These are phyloP conservation scores for Fusarium sp. DNA, from an alignment of 2,329 filamentous ascomycete genomes.

Conservation along the genomic window DNA sequence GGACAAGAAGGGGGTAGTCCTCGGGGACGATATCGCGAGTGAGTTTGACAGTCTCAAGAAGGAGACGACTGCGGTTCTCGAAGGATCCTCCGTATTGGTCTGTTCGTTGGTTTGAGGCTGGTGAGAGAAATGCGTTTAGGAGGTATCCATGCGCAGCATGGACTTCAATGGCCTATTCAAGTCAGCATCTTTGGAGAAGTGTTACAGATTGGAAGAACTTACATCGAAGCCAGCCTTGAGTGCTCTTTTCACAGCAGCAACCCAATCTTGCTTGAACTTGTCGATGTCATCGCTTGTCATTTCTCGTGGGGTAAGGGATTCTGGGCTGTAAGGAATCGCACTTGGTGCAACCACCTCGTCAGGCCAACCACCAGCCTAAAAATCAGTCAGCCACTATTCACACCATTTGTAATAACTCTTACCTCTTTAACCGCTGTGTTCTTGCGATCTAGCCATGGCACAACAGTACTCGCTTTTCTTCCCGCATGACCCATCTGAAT, in stretches of 20 bases:
- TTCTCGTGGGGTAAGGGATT: constrained; percentile 37
- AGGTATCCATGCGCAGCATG: constrained; percentile 66
- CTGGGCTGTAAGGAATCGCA: constrained; percentile 37
- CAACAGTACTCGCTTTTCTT: constrained; percentile 61
- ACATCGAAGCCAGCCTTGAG: constrained; percentile 42
- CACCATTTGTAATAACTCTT: not conserved
- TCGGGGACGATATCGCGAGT: constrained; percentile 36
- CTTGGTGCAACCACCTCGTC: constrained; percentile 43
- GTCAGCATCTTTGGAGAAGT: not conserved
- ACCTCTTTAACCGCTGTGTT: constrained; percentile 43
- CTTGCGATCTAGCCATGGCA: constrained; percentile 45
- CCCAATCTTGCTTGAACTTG: constrained; percentile 43
- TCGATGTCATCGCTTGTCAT: constrained; percentile 43
- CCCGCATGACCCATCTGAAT: constrained; percentile 80
- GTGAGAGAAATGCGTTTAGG: constrained; percentile 63
- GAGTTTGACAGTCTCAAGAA: constrained; percentile 58
- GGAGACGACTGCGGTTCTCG: constrained; percentile 59
- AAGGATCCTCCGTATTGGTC: constrained; percentile 62
- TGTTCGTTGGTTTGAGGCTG: constrained; percentile 62
- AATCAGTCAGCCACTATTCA: not conserved
- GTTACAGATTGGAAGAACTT: not conserved
- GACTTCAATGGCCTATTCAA: constrained; percentile 38
- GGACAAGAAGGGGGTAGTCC: constrained; percentile 71
- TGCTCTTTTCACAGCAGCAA: constrained; percentile 35
- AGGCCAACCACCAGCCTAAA: constrained; percentile 43